Base-by-base conservation (phyloP, 306 rosid genomes). In the Prunus mongolica region DNA sequence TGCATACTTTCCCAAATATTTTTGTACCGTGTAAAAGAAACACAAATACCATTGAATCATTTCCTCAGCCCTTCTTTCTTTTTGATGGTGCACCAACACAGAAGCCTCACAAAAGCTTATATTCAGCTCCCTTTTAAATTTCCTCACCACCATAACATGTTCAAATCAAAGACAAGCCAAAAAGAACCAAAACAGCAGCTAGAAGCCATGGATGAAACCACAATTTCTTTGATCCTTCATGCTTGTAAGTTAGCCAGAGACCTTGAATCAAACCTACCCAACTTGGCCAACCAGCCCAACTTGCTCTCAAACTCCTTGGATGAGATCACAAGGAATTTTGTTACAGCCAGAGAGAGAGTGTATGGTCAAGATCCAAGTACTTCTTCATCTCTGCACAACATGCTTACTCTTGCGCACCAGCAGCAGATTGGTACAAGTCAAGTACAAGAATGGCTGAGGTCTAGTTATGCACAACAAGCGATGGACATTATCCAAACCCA, bases 201-300 rank as follows among this genome's bases (percentile, higher is more conserved):
- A 62, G 49, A 67, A 77, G 55, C 80, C 70, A 91, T 88, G 93
- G 92, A 90, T 14, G 87, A 82, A 18, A 18, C 12, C 5, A 24
- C 30, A 13, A 46, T 75, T 25, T 58, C 76, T 1, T 75, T 80
- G 14, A 72, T 88, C 54, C 84, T 46, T 15, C 77, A 51, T 0
- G 96, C 88, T 25, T 90, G 92, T 69, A 63, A 66, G 30, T 67
- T 86, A 47, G 88, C 84, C 3, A 84, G 65, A 81, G 77, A 64
- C 11, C 82, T 90, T 16, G 88, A 86, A 78, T 57, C 76, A 60
- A 79, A 76, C 76, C 30, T 90, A 49, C 65, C 80, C 19, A 86
- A 66, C 80, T 69, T 73, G 69, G 16, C 79, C 14, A 81, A 71
- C 54, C 81, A 88, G 19, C 84, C 87, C 27, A 27, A 78, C 13